Base-by-base conservation (phyloP, 106 monocot genomes). In the Gastrodia elata region DNA sequence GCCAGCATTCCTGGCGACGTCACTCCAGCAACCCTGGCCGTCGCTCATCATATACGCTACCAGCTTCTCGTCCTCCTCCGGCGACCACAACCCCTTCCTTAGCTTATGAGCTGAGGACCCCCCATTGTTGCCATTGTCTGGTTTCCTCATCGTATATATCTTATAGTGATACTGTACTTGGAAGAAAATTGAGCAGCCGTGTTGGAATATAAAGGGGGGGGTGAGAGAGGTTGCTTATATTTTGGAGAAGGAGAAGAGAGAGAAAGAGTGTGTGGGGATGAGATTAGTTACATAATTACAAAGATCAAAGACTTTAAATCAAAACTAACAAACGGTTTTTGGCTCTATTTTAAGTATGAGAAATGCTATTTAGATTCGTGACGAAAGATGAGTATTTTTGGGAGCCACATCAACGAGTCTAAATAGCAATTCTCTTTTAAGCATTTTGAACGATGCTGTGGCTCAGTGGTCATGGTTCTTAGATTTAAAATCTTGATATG, bases 61-160 rank as follows among this genome's bases (percentile, higher is more conserved):
- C 16, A 90, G 84, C 87, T 83, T 90, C 39, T 84, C 86, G 41
- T 87, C 87, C 74, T 87, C 90, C 79, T 90, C 89, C 14, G 89
- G 86, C 22, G 89, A 86, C 89, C 89, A 90, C 61, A 90, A 30
- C 24, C 89, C 89, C 74, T 90, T 90, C 77, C 89, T 74, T 1
- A 90, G 86, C 77, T 84, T 86, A 52, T 52, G 2, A 52, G 6
- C n/a, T 16, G 4, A 14, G 42, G 30, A 22, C 20, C 22, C 57
- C 8, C 9, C 27, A 38, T 48, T 78, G n/a, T 16, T 30, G 1
- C 28, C 3, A 7, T 26, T 61, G 0, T 83, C 81, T 13, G 84
- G 84, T 76, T 84, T 90, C 80, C 89, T 90, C 89, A 90, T 90
- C 30, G 30, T 43, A 61, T 27, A 40, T 43, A 61, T 27, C 28